Percentiles rank a stretch among this genome's conserved stretches.
Evolutionary conservation across 331 rosid genomes (phyloP).

Genomic region (Cydonia oblonga): DNA sequence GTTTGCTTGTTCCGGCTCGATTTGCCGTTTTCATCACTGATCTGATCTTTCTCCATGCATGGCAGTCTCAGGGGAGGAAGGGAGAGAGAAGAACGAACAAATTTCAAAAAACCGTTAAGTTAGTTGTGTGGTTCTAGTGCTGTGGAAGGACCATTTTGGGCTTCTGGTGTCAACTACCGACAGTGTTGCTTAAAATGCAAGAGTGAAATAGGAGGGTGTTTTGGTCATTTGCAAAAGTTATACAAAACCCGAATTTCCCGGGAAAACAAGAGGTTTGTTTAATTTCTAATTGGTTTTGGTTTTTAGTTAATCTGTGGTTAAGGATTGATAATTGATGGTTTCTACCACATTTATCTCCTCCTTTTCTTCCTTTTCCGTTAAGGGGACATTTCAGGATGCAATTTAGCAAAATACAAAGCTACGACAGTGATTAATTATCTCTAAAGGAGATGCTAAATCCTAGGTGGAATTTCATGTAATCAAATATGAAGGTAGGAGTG

Average conservation of each 20-base stretch:
- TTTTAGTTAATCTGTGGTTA: conserved; percentile 3
- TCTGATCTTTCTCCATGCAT: conserved; percentile 16
- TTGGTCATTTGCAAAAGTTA: not conserved
- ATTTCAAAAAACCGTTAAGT: conserved; percentile 20
- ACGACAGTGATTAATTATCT: too few relatives aligned
- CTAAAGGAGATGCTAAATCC: too few relatives aligned
- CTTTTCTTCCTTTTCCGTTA: not conserved
- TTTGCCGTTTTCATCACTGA: not conserved
- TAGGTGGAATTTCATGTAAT: too few relatives aligned
- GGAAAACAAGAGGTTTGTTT: not conserved
- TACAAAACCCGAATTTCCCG: conserved; percentile 12
- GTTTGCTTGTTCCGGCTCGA: not conserved
- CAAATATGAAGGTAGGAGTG: too few relatives aligned
- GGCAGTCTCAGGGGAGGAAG: not conserved
- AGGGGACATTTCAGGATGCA: not conserved
- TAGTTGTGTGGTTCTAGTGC: not conserved
- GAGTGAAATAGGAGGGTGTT: not conserved
- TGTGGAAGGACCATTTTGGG: not conserved
- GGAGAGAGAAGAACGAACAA: not conserved
- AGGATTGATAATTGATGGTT: not conserved
- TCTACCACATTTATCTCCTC: conserved; percentile 12
- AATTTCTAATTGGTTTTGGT: too few relatives aligned
- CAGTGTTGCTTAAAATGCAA: not conserved
- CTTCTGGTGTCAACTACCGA: not conserved
- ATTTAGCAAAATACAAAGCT: not conserved